phyloP scores from a whole-genome alignment of 805 yeast species.

The Metschnikowia aberdeeniae region DNA sequence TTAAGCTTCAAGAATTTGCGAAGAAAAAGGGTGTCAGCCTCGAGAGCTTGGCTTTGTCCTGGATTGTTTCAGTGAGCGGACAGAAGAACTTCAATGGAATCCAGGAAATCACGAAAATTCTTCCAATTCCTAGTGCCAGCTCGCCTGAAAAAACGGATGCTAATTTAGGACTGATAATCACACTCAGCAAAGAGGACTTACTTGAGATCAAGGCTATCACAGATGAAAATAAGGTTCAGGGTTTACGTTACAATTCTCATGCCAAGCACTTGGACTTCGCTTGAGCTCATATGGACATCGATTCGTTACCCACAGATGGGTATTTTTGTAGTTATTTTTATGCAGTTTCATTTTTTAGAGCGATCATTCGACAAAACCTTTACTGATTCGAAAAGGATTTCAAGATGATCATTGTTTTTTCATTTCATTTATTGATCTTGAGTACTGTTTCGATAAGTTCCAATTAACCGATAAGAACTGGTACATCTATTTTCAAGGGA shows the following conservation, averaged over 20 bases:
- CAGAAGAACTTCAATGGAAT: conserved; percentile 44
- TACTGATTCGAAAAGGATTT: background rate
- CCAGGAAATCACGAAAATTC: conserved; percentile 45
- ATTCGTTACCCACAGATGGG: no score
- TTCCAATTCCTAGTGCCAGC: conserved; percentile 83
- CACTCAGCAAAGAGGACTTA: conserved; percentile 56
- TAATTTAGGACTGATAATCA: conserved; percentile 46
- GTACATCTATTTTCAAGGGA: conserved; percentile 13
- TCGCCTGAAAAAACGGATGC: conserved; percentile 55
- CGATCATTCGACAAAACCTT: no score
- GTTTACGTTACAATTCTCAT: conserved; percentile 49
- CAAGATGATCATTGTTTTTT: background rate
- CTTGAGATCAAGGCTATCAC: conserved; percentile 47
- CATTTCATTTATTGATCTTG: background rate
- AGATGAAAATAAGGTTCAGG: conserved; percentile 43
- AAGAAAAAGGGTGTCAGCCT: conserved; percentile 49
- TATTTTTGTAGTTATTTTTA: no score
- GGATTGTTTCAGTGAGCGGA: conserved; percentile 63
- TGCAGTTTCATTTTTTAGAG: no score
- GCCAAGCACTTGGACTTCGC: conserved; percentile 12
- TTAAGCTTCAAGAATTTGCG: conserved; percentile 48
- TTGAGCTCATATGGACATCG: background rate
- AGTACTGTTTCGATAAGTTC: no score
- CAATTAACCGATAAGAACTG: conserved; percentile 15
- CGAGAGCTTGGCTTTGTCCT: conserved; percentile 45